These are phyloP conservation scores for Pouteria glomerata DNA, from an alignment of 148 eudicot species.

Conservation along the genomic window DNA sequence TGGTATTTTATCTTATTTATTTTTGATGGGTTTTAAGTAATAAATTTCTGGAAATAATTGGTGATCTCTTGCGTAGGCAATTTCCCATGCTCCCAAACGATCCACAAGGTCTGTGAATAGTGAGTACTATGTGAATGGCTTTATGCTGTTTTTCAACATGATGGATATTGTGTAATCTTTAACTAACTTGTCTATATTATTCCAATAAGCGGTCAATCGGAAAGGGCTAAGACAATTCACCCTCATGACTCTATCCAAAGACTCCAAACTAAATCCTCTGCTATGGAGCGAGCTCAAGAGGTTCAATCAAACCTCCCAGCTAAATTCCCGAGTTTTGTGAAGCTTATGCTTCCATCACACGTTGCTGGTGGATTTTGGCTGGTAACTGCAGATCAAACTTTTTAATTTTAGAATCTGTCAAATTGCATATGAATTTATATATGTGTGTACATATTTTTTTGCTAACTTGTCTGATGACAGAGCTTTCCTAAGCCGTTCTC, in stretches of 20 bases:
- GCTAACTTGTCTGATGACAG: conserved; percentile 16
- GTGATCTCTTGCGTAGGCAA: conserved; percentile 12
- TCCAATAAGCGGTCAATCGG: conserved; percentile 8
- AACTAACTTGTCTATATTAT: neutral
- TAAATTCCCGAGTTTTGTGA: conserved; percentile 29
- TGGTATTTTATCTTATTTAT: neutral
- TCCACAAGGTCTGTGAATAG: conserved; percentile 17
- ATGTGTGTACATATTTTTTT: neutral
- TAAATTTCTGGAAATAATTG: neutral
- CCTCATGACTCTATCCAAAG: neutral
- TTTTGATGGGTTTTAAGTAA: neutral
- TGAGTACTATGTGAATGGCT: neutral
- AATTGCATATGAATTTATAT: neutral
- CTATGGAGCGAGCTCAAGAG: conserved; percentile 26
- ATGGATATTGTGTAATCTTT: neutral
- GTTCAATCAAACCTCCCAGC: conserved; percentile 28
- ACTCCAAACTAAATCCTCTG: conserved; percentile 16
- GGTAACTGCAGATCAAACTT: conserved; percentile 16
- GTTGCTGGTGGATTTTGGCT: conserved; percentile 52
- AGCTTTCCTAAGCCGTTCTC: conserved; percentile 27
- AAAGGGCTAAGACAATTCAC: neutral
- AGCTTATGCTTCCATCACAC: conserved; percentile 44
- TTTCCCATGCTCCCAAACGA: neutral
- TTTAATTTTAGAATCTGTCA: neutral
- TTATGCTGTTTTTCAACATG: neutral